Percentiles rank a stretch among this genome's conserved stretches.
Evolutionary conservation across 129 eudicot species (phyloP).

Genomic region (Artemisia argyi): DNA sequence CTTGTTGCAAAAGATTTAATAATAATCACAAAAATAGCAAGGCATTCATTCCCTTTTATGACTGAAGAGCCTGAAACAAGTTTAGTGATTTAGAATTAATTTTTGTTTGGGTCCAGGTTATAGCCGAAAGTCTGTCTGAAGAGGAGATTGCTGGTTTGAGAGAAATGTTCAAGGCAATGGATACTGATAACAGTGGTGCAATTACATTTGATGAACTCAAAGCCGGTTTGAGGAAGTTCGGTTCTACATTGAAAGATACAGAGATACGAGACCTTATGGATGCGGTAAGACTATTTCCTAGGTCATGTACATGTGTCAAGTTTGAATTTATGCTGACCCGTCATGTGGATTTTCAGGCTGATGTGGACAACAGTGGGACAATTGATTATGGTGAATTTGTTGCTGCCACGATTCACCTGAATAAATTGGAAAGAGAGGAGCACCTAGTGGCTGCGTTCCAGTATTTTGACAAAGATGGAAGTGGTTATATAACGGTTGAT

Average conservation of each 20-base stretch:
- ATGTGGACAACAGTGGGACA: conserved; percentile 87
- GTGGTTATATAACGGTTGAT: conserved; percentile 92
- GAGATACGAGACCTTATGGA: conserved; percentile 98
- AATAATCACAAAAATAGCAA: no score
- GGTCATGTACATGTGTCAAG: neutral
- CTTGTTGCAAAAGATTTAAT: neutral
- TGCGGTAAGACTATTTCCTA: conserved; percentile 54
- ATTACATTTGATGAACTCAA: conserved; percentile 95
- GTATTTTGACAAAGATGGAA: conserved; percentile 92
- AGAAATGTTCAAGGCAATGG: conserved; percentile 95
- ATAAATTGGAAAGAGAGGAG: conserved; percentile 88
- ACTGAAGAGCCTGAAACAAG: no score
- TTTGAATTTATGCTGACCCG: conserved; percentile 9
- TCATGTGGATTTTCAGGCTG: conserved; percentile 59
- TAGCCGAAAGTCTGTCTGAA: conserved; percentile 95
- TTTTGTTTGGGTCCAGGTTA: conserved; percentile 48
- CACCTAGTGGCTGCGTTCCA: conserved; percentile 87
- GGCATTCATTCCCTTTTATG: no score
- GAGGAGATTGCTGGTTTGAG: conserved; percentile 96
- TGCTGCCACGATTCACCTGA: conserved; percentile 88
- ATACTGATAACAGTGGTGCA: conserved; percentile 93
- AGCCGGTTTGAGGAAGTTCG: conserved; percentile 85
- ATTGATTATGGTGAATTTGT: conserved; percentile 94
- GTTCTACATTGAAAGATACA: conserved; percentile 84
- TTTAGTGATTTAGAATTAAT: neutral